Base-by-base conservation (phyloP, 257 asterid genomes). In the Fraxinus cuspidata region DNA sequence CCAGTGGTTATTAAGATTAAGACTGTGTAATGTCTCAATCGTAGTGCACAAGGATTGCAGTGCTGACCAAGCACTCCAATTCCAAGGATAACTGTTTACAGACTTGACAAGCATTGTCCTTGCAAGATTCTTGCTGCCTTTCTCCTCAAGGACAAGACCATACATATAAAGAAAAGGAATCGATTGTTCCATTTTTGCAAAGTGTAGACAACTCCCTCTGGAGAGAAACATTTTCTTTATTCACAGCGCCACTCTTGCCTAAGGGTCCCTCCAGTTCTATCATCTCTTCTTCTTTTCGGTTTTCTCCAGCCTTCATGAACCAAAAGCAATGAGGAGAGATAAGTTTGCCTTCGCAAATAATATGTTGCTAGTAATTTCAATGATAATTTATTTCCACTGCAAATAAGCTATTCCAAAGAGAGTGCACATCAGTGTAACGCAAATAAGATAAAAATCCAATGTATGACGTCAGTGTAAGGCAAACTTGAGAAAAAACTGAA, bases 11-110 rank as follows among this genome's bases (percentile, higher is more conserved):
- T 84, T 89, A 13, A 93, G 93, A 80, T 79, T 90, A 73, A 95
- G 95, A 78, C 88, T 70, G 77, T 87, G 84, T 81, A 95, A 69
- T 63, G 90, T 83, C 81, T 92, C 99, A 15, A 86, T 70, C 29
- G 91, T 89, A 35, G 93, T 87, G 93, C 94, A 91, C 66, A 92
- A 47, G 2, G 85, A 74, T 81, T 93, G 98, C 56, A 95, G 97
- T 81, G 90, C 97, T 25, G 90, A 82, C 99, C 99, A 95, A 71
- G 99, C 97, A 78, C 96, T 90, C 99, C 99, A 95, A 86, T 95
- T 95, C 98, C 97, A 95, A 8, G 99, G 99, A 82, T 91, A 95
- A 89, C 70, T 84, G 73, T 89, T 95, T 74, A 93, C 98, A 5
- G 99, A 92, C 78, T 91, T 96, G 64, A 85, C 90, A 42, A 95